These are phyloP conservation scores for Sporisorium reilianum DNA, from an alignment of 1,284 basidiomycete species.

Conservation along the genomic window DNA sequence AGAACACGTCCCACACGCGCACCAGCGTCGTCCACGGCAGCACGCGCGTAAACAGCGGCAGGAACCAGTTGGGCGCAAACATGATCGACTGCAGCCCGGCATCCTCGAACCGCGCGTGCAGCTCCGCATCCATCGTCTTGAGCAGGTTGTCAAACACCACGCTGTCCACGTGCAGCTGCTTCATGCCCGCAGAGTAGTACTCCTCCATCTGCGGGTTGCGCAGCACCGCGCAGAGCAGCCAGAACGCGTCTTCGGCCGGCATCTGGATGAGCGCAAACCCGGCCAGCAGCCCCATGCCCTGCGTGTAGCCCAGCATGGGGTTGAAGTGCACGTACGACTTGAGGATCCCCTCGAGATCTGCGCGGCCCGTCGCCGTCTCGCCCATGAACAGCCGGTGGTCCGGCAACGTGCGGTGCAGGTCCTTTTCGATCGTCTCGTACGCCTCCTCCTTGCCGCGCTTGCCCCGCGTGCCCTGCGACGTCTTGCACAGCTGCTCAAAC, in stretches of 20 bases:
- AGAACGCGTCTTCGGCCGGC: slow-evolving; percentile 91
- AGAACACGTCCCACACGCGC: slow-evolving; percentile 87
- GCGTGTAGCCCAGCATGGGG: slow-evolving; percentile 69
- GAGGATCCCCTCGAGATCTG: slow-evolving; percentile 62
- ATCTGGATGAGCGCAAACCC: slow-evolving; percentile 84
- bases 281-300: slow-evolving; percentile 81
- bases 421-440: slow-evolving; percentile 66
- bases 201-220: slow-evolving; percentile 72
- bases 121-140: slow-evolving; percentile 76
- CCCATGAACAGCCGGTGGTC: slow-evolving; percentile 62
- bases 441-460: slow-evolving; percentile 59
- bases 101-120: slow-evolving; percentile 54
- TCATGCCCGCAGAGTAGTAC: slow-evolving; percentile 80
- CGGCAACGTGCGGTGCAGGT: slow-evolving; percentile 63
- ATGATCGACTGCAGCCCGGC: slow-evolving; percentile 60
- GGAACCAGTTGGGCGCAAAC: slow-evolving; percentile 68
- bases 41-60: slow-evolving; percentile 78
- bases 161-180: slow-evolving; percentile 83
- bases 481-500: slow-evolving; percentile 63
- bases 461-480: slow-evolving; percentile 50
- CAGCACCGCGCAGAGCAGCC: slow-evolving; percentile 79
- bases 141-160: slow-evolving; percentile 81
- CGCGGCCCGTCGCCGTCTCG: slow-evolving; percentile 56
- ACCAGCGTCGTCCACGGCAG: slow-evolving; percentile 83
- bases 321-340: slow-evolving; percentile 70